phyloP scores from a whole-genome alignment of 2,329 filamentous ascomycete genomes.

The Pestalotiopsis sp. region DNA sequence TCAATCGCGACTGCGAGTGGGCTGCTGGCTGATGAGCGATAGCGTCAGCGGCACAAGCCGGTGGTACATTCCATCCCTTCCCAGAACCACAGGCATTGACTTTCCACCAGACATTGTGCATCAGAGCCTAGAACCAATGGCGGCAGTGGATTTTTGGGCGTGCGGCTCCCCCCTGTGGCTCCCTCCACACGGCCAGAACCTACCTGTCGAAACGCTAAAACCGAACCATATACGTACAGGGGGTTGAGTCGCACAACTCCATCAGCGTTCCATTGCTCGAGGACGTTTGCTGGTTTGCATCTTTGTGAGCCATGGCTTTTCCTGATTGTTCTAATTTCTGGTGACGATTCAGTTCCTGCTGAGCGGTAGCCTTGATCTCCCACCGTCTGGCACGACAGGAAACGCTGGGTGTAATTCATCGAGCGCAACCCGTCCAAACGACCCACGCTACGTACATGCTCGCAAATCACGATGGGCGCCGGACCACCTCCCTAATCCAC shows the following conservation, averaged over 20 bases:
- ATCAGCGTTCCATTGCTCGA: not conserved
- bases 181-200: not conserved
- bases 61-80: not conserved
- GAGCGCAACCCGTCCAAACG: not conserved
- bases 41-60: conserved; percentile 1
- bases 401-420: not conserved
- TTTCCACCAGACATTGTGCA: not conserved
- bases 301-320: not conserved
- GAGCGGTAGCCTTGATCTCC: not conserved
- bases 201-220: not conserved
- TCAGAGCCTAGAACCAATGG: not conserved
- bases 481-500: conserved; percentile 15
- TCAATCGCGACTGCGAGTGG: not conserved
- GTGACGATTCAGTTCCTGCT: not conserved
- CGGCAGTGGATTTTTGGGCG: not conserved
- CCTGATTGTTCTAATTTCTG: not conserved
- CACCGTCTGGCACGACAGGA: not conserved
- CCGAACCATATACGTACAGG: not conserved
- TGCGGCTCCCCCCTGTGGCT: not conserved
- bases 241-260: not conserved
- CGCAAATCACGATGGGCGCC: conserved; percentile 25
- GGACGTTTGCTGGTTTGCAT: not conserved
- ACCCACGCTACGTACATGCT: not conserved
- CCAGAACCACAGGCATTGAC: not conserved
- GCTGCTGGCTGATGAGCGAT: not conserved